Evolutionary conservation across 179 eudicot species (phyloP), one percentile per base, ranked within the genome.

Genomic region (Gypsophila paniculata): DNA sequence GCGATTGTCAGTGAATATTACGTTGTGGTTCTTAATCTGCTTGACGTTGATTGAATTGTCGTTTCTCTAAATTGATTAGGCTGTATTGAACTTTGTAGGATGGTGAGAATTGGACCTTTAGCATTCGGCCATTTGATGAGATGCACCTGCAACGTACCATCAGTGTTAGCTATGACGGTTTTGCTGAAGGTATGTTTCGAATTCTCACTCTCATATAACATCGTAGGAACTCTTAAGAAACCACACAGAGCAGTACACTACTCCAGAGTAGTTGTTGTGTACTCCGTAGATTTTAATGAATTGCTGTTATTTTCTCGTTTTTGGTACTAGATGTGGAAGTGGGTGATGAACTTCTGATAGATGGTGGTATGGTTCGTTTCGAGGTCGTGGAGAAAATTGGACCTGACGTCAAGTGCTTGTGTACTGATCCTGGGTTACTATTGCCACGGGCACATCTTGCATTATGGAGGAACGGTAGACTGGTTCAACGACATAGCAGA

Each of bases 51-150:
- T 22, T 39, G 11, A 48, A 17, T 54, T 26, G 23, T 19, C 5
- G 29, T 49, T 75, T 23, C 11, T 8, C 54, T 55, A 3, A 62
- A 44, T 23, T 70, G 48, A 69, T 69, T 42, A 55, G 26, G 18
- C 46, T 69, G 5, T 55, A 11, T 65, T 64, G 53, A 23, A 26
- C 66, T 75, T 52, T 82, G 64, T 87, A 93, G 98, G 96, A 93
- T 83, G 96, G 97, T 21, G 91, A 89, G 75, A 74, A 86, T 61
- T 93, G 98, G 98, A 93, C 90, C 39, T 93, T 93, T 73, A 93
- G 83, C 60, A 89, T 93, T 49, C 83, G 98, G 44, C 83, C 91
- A 10, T 89, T 85, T 75, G 93, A 81, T 66, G 77, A 82, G 11
- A 70, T 82, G 55, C 88, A 76, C 21, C 98, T 96, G 19, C 90